Evolutionary conservation across 345 rosid genomes (phyloP).

Genomic region (Salix udensis): DNA sequence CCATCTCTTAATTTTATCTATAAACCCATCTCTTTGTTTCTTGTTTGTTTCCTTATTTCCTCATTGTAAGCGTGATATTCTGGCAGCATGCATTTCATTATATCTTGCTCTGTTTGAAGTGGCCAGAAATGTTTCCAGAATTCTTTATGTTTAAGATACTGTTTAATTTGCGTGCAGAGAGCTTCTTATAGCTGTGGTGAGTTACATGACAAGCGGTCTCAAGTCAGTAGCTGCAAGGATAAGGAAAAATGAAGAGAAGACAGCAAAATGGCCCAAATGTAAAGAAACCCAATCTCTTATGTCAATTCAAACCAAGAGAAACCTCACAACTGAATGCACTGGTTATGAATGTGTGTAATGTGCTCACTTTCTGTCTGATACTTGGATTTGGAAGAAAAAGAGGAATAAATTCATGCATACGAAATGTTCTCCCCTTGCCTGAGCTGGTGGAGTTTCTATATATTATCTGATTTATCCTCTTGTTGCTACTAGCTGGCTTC

Average conservation of each 20-base stretch:
- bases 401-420: too few relatives aligned
- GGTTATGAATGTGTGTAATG: slow-evolving; percentile 56
- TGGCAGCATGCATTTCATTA: background rate
- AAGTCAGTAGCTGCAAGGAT: slow-evolving; percentile 51
- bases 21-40: background rate
- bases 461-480: background rate
- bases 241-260: slow-evolving; percentile 45
- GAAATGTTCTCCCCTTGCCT: background rate
- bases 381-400: too few relatives aligned
- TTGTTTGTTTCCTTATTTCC: background rate
- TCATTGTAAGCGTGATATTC: background rate
- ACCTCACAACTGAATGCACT: slow-evolving; percentile 37
- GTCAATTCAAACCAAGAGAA: slow-evolving; percentile 56
- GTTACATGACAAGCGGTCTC: slow-evolving; percentile 56
- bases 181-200: slow-evolving; percentile 38
- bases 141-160: background rate
- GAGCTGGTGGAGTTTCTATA: background rate
- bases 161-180: slow-evolving; percentile 42
- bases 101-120: background rate
- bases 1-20: too few relatives aligned
- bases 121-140: background rate
- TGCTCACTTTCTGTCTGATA: background rate
- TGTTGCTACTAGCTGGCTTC: too few relatives aligned
- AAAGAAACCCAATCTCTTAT: slow-evolving; percentile 60
- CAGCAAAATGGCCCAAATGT: slow-evolving; percentile 53